These are phyloP conservation scores for Botrytis elliptica DNA, from an alignment of 2,329 filamentous ascomycete species.

Conservation along the genomic window DNA sequence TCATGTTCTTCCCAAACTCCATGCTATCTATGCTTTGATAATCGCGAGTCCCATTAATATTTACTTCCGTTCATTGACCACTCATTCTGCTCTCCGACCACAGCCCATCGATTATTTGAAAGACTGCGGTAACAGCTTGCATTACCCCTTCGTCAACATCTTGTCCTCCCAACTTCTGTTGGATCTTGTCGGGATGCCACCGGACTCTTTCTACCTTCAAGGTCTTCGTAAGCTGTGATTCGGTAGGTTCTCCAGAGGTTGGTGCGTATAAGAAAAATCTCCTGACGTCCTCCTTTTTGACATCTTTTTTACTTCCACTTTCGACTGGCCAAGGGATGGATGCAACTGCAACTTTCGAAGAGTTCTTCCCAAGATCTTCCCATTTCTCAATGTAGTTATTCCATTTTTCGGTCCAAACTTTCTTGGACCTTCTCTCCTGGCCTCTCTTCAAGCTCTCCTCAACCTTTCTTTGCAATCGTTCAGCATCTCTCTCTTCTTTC, in stretches of 20 bases:
- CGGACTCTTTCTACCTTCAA: slow-evolving; percentile 84
- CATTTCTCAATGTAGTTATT: slow-evolving; percentile 63
- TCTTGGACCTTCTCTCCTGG: slow-evolving; percentile 54
- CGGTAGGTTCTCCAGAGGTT: slow-evolving; percentile 34
- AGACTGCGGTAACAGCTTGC: slow-evolving; percentile 81
- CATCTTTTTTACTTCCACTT: slow-evolving; percentile 54
- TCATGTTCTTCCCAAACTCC: slow-evolving; percentile 25
- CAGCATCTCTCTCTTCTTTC: slow-evolving; percentile 43
- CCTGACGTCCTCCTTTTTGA: slow-evolving; percentile 56
- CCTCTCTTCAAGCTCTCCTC: slow-evolving; percentile 67
- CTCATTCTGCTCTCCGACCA: slow-evolving; percentile 57
- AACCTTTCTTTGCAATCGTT: slow-evolving; percentile 59
- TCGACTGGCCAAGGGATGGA: slow-evolving; percentile 64
- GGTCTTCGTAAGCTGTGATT: slow-evolving; percentile 45
- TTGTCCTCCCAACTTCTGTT: slow-evolving; percentile 76
- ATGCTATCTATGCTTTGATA: slow-evolving; percentile 22
- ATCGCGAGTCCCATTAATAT: not conserved
- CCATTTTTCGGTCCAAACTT: slow-evolving; percentile 61
- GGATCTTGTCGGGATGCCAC: slow-evolving; percentile 98
- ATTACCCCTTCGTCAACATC: slow-evolving; percentile 69
- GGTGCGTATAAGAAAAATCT: slow-evolving; percentile 60
- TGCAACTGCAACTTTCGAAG: slow-evolving; percentile 47
- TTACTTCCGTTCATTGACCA: not conserved
- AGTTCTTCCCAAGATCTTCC: slow-evolving; percentile 48
- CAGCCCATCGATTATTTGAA: slow-evolving; percentile 82